Base-by-base conservation (phyloP, 176 grass and related monocot species). In the Triticum urartu region DNA sequence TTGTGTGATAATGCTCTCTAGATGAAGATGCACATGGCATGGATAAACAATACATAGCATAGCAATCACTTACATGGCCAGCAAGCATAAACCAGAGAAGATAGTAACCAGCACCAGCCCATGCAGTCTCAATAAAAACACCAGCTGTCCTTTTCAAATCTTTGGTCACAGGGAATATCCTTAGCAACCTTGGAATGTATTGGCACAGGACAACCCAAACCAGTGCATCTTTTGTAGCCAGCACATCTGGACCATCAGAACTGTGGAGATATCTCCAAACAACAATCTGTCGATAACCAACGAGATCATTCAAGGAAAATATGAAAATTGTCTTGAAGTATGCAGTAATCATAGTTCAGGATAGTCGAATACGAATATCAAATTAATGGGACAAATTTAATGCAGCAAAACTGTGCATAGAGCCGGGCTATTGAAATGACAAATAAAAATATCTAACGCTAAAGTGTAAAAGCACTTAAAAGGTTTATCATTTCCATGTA, bases 31-130 rank as follows among this genome's bases (percentile, higher is more conserved):
- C 42, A 33, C 8, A 66, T 20, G 64, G 11, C 43, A 2, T 81
- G 70, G 56, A 83, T 38, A 83, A 30, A 2, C 45, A 56, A 59
- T 35, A 85, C 3, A 79, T 62, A 76, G 42, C 60, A 64, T 65
- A 87, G 50, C 14, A 79, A 21, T 15, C 71, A 89, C 93, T 91
- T 91, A 98, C 96, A 88, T 98, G 96, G 28, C 93, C 88, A 75
- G 93, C 93, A 38, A 98, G 79, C 96, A 98, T 98, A 91, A 92
- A 98, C 91, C 96, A 95, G 39, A 98, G 67, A 54, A 98, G 92
- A 89, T 95, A 98, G 65, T 98, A 98, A 22, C 92, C 93, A 88
- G 93, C 96, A 91, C 96, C 96, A 77, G 94, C 93, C 96, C 93
- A 98, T 54, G 90, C 92, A 72, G 91, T 92, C 86, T 98, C 96